Evolutionary conservation across 495 filamentous ascomycete species (phyloP).

Genomic region (Jackrogersella multiformis): DNA sequence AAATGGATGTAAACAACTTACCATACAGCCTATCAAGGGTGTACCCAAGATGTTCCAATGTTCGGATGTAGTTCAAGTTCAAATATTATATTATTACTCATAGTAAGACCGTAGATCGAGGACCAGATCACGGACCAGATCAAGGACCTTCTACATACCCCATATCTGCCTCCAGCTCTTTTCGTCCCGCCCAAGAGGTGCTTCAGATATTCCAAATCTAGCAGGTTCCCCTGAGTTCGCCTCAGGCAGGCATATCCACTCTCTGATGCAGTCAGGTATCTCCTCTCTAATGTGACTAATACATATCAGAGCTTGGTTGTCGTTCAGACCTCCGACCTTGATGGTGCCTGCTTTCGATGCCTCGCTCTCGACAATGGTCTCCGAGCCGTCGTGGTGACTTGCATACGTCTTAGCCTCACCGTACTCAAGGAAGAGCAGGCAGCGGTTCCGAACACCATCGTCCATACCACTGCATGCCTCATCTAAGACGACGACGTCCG

Average conservation of each 20-base stretch:
- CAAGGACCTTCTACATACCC: conserved; percentile 53
- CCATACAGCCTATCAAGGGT: not conserved
- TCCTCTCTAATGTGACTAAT: conserved; percentile 93
- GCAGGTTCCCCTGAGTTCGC: conserved; percentile 63
- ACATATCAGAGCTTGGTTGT: conserved; percentile 80
- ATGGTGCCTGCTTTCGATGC: conserved; percentile 50
- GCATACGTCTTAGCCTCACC: conserved; percentile 60
- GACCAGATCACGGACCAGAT: too few relatives aligned
- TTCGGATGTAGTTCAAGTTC: not conserved
- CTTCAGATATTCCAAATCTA: conserved; percentile 64
- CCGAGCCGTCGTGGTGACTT: conserved; percentile 34
- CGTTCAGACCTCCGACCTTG: conserved; percentile 63
- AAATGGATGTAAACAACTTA: not conserved
- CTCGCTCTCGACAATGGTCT: conserved; percentile 53
- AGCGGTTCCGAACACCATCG: conserved; percentile 81
- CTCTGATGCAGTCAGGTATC: conserved; percentile 78
- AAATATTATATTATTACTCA: too few relatives aligned
- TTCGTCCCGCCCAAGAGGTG: conserved; percentile 63
- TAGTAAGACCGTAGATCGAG: not conserved
- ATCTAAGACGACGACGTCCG: conserved; percentile 90
- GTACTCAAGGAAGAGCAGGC: conserved; percentile 75
- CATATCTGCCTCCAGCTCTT: conserved; percentile 70
- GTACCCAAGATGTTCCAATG: not conserved
- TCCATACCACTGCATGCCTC: conserved; percentile 94
- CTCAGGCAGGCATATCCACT: conserved; percentile 83